Evolutionary conservation across 768 basidiomycete species (phyloP).

Genomic region (Phylloporus rhodoxanthus): DNA sequence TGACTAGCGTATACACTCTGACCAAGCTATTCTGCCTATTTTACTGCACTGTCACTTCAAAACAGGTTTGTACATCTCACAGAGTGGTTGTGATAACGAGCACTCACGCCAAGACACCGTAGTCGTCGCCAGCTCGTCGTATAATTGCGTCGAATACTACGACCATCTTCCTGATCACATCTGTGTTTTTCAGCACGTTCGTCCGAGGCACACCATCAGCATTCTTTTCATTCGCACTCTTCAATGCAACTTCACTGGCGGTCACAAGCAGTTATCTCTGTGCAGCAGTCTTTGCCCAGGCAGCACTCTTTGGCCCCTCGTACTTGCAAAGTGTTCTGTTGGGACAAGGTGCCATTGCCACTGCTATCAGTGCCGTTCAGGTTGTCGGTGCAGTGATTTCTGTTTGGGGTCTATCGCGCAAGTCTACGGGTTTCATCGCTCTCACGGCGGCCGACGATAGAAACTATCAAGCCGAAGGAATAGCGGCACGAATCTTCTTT

Average conservation of each 20-base stretch:
- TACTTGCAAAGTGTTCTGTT: constrained; percentile 74
- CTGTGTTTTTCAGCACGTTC: constrained; percentile 65
- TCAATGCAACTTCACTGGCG: constrained; percentile 56
- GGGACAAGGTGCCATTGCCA: constrained; percentile 81
- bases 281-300: constrained; percentile 69
- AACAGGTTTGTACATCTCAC: constrained; percentile 44
- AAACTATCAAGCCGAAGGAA: constrained; percentile 51
- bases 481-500: constrained; percentile 70
- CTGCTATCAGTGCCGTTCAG: constrained; percentile 74
- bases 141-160: constrained; percentile 45
- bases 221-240: constrained; percentile 63
- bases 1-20: constrained; percentile 59
- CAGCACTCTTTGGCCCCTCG: constrained; percentile 68
- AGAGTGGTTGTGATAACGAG: background rate
- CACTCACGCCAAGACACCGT: constrained; percentile 2
- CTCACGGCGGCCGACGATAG: constrained; percentile 5
- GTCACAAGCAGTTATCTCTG: constrained; percentile 71
- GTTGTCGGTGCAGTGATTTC: constrained; percentile 59
- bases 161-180: constrained; percentile 48
- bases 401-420: constrained; percentile 39
- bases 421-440: constrained; percentile 16
- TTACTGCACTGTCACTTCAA: constrained; percentile 65
- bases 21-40: constrained; percentile 67
- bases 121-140: constrained; percentile 59
- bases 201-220: constrained; percentile 45